Conservation (phyloP, 2,329 filamentous ascomycete genomes). For the Neofusicoccum laricinum region DNA sequence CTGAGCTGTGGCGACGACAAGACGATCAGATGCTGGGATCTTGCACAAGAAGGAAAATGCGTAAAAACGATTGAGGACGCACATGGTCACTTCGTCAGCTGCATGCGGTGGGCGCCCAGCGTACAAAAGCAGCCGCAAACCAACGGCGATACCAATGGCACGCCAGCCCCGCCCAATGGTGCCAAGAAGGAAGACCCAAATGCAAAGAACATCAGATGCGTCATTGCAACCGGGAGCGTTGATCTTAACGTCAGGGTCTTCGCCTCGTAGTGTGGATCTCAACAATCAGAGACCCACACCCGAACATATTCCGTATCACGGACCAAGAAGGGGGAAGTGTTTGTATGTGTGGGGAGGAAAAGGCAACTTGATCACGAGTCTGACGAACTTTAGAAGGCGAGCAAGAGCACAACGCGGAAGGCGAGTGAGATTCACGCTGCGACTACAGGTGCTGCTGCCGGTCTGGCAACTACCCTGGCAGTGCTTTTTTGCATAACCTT, state of each 20-base stretch:
- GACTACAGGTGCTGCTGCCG: not conserved
- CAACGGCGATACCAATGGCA: slow-evolving; percentile 30
- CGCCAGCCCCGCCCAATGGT: slow-evolving; percentile 18
- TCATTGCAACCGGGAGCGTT: slow-evolving; percentile 84
- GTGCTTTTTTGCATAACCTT: slow-evolving; percentile 17
- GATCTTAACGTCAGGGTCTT: slow-evolving; percentile 78
- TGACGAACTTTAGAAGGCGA: not conserved
- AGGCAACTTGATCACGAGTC: slow-evolving; percentile 12
- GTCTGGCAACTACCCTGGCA: not conserved
- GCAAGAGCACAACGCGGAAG: slow-evolving; percentile 5
- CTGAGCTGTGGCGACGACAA: slow-evolving; percentile 87
- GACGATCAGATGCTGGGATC: slow-evolving; percentile 89
- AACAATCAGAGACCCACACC: not conserved
- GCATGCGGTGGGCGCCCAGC: slow-evolving; percentile 82
- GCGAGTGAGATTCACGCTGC: slow-evolving; percentile 9
- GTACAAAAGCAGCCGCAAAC: slow-evolving; percentile 58
- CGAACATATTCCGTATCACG: not conserved
- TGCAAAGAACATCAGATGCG: slow-evolving; percentile 67
- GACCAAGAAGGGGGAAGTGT: not conserved
- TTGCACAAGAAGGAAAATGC: slow-evolving; percentile 84
- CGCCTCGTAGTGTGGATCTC: slow-evolving; percentile 47
- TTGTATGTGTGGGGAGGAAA: slow-evolving; percentile 11
- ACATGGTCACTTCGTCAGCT: slow-evolving; percentile 82
- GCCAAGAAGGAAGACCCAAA: slow-evolving; percentile 52
- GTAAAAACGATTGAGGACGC: slow-evolving; percentile 76